A percentile compares a stretch with the other conserved stretches of the same genome.
phyloP scores from a whole-genome alignment of 208 protist genomes.

The Borovskyia barvae region DNA sequence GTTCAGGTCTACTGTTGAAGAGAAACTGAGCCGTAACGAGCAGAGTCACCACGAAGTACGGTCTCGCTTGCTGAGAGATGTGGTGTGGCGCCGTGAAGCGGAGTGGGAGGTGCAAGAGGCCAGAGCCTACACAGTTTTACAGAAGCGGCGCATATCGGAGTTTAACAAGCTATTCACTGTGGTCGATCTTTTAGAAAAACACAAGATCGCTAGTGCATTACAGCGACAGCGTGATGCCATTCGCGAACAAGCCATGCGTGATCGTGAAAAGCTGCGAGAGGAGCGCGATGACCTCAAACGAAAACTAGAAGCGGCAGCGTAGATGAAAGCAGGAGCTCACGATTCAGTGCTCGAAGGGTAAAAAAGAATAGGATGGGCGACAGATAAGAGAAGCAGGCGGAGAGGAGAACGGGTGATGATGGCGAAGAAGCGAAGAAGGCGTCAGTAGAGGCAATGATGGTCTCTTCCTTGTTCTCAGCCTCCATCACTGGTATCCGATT shows the following conservation, averaged over 20 bases:
- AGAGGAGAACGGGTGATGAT: too few species aligned
- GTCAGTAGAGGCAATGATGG: too few species aligned
- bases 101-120: constrained; percentile 58
- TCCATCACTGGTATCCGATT: too few species aligned
- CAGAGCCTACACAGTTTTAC: constrained; percentile 58
- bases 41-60: constrained; percentile 30
- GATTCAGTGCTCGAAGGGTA: too few species aligned
- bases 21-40: constrained; percentile 41
- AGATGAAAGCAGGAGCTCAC: too few species aligned
- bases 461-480: too few species aligned
- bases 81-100: constrained; percentile 42
- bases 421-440: too few species aligned
- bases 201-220: constrained; percentile 42
- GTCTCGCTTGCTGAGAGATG: constrained; percentile 22
- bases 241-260: constrained; percentile 38
- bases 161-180: constrained; percentile 73
- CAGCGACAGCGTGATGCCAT: constrained; percentile 49
- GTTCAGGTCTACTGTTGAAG: constrained; percentile 22
- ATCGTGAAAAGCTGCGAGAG: constrained; percentile 36
- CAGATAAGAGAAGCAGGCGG: too few species aligned
- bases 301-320: too few species aligned
- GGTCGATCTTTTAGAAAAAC: constrained; percentile 62
- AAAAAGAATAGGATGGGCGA: too few species aligned
- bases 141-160: constrained; percentile 64
- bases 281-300: constrained; percentile 30